These are phyloP conservation scores for Beauveria sp. DNA, from an alignment of 2,329 filamentous ascomycete species.

Conservation along the genomic window DNA sequence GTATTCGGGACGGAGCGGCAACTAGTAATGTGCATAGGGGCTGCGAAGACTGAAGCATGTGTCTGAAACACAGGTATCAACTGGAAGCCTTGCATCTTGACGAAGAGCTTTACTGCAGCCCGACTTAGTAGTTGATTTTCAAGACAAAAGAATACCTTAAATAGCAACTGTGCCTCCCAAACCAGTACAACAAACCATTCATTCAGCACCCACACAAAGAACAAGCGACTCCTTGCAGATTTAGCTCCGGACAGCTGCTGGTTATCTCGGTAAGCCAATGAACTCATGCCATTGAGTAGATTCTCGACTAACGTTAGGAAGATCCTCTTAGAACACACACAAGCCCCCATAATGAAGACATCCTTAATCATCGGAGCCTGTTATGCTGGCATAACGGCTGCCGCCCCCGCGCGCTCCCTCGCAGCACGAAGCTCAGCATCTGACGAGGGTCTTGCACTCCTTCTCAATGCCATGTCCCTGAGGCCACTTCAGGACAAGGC, in stretches of 20 bases:
- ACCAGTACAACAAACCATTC: not conserved
- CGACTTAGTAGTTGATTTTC: not conserved
- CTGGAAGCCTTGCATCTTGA: not conserved
- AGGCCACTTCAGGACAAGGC: not conserved
- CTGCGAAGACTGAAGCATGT: not conserved
- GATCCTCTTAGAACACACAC: not conserved
- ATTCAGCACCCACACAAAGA: not conserved
- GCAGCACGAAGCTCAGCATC: not conserved
- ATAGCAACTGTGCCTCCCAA: not conserved
- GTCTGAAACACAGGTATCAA: conserved; percentile 5
- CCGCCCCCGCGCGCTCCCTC: not conserved
- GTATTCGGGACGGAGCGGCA: not conserved
- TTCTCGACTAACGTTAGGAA: not conserved
- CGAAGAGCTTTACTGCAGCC: not conserved
- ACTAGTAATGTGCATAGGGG: not conserved
- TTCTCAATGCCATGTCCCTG: not conserved
- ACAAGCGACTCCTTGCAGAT: not conserved
- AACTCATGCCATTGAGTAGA: not conserved
- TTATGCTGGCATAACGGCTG: conserved; percentile 2
- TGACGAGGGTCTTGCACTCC: not conserved
- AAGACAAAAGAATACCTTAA: not conserved
- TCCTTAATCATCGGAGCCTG: not conserved
- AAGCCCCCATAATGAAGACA: not conserved
- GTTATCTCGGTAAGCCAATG: not conserved
- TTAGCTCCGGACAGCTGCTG: not conserved